A percentile compares a stretch with the other conserved stretches of the same genome.
Conservation (phyloP, 2,329 filamentous ascomycete species). For the Colletotrichum sp. region DNA sequence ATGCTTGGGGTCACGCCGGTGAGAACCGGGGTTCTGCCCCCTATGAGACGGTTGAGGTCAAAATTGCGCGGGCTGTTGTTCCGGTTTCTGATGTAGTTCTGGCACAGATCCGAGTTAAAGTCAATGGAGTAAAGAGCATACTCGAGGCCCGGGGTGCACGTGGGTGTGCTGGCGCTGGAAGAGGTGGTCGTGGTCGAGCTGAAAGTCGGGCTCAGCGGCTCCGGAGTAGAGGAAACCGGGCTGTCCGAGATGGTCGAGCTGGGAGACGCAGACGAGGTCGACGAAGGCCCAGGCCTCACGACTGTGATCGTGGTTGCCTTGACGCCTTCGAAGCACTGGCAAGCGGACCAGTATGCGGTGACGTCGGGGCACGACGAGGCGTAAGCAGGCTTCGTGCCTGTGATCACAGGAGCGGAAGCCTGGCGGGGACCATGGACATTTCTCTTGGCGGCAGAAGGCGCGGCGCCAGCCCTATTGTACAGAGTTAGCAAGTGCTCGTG, state of each 20-base stretch:
- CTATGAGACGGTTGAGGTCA: background rate
- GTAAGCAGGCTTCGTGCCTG: constrained; percentile 17
- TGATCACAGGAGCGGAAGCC: background rate
- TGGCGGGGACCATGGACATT: constrained; percentile 4
- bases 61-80: background rate
- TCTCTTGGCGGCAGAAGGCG: background rate
- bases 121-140: constrained; percentile 1
- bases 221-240: background rate
- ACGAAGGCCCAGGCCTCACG: background rate
- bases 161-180: background rate
- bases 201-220: background rate
- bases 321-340: constrained; percentile 25
- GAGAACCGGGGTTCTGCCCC: background rate
- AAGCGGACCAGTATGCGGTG: constrained; percentile 23
- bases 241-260: background rate
- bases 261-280: background rate
- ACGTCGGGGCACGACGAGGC: constrained; percentile 21
- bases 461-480: background rate
- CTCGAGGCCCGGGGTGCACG: constrained; percentile 16
- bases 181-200: background rate
- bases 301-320: constrained; percentile 17
- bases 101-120: background rate
- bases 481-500: background rate
- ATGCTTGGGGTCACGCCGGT: background rate
- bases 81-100: background rate